Conservation (phyloP, 2,329 filamentous ascomycete species). For the Sordariomycetes sp. region DNA sequence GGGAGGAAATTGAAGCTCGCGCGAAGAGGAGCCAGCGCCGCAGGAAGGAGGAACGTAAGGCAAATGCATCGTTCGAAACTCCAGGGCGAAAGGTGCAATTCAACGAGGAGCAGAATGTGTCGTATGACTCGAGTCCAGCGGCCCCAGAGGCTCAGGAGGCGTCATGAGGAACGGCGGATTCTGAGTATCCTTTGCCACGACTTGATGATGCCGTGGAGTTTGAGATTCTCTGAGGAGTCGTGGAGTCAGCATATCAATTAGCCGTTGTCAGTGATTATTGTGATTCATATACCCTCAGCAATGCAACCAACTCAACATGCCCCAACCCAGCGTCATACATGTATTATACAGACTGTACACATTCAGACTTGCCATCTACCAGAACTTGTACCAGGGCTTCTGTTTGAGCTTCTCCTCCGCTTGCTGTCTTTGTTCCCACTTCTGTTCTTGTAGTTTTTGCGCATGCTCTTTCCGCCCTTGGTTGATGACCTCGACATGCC, state of each 20-base stretch:
- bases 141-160: too few relatives aligned
- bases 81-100: constrained; percentile 29
- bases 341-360: constrained; percentile 1
- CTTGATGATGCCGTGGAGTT: too few relatives aligned
- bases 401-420: constrained; percentile 24
- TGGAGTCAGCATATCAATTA: too few relatives aligned
- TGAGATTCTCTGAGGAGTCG: too few relatives aligned
- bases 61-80: not conserved
- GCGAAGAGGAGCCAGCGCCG: constrained; percentile 44
- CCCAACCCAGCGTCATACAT: too few relatives aligned
- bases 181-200: too few relatives aligned
- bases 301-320: too few relatives aligned
- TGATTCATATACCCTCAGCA: too few relatives aligned
- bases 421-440: constrained; percentile 18
- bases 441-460: constrained; percentile 33
- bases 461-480: constrained; percentile 42
- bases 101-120: constrained; percentile 16
- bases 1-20: constrained; percentile 52
- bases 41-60: constrained; percentile 17
- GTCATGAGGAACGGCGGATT: too few relatives aligned
- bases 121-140: not conserved
- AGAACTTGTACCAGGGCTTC: constrained; percentile 47
- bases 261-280: too few relatives aligned
- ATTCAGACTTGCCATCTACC: constrained; percentile 24
- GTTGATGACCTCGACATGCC: constrained; percentile 60